These are phyloP conservation scores for Penicillium freii DNA, from an alignment of 2,329 filamentous ascomycete genomes.

Conservation along the genomic window DNA sequence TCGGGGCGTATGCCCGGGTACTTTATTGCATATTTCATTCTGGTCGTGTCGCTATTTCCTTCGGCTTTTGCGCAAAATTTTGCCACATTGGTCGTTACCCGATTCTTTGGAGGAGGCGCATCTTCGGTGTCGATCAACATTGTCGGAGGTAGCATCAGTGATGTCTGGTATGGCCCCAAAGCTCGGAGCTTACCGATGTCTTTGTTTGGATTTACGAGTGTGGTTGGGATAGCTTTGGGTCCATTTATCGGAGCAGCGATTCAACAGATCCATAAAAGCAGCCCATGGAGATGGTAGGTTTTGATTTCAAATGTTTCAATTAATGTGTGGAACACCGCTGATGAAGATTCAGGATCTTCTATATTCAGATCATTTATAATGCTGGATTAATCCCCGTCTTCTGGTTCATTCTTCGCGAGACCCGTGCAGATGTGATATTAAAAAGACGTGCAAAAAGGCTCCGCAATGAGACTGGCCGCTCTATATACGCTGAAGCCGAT, in stretches of 20 bases:
- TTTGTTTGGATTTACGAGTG: constrained; percentile 45
- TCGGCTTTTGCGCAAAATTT: constrained; percentile 47
- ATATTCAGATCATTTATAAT: constrained; percentile 47
- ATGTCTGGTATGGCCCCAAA: constrained; percentile 39
- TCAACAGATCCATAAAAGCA: constrained; percentile 32
- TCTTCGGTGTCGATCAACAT: constrained; percentile 46
- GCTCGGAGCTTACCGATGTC: constrained; percentile 45
- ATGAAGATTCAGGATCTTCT: constrained; percentile 40
- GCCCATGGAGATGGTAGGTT: constrained; percentile 45
- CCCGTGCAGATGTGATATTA: constrained; percentile 45
- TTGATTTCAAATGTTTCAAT: no score
- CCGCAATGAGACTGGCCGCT: constrained; percentile 36
- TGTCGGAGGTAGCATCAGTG: constrained; percentile 36
- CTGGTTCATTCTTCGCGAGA: constrained; percentile 43
- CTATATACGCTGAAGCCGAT: constrained; percentile 29
- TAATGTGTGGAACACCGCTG: background rate
- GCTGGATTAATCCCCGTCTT: constrained; percentile 43
- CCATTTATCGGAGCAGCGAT: constrained; percentile 46
- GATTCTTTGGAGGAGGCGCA: constrained; percentile 47
- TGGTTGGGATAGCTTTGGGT: constrained; percentile 46
- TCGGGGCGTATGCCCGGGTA: constrained; percentile 48
- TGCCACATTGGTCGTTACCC: constrained; percentile 45
- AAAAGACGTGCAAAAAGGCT: constrained; percentile 40
- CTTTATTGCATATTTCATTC: constrained; percentile 41
- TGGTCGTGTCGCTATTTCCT: constrained; percentile 44